A percentile compares a stretch with the other conserved stretches of the same genome.
phyloP scores from a whole-genome alignment of 768 basidiomycete genomes.

The Lentinula lateritia region DNA sequence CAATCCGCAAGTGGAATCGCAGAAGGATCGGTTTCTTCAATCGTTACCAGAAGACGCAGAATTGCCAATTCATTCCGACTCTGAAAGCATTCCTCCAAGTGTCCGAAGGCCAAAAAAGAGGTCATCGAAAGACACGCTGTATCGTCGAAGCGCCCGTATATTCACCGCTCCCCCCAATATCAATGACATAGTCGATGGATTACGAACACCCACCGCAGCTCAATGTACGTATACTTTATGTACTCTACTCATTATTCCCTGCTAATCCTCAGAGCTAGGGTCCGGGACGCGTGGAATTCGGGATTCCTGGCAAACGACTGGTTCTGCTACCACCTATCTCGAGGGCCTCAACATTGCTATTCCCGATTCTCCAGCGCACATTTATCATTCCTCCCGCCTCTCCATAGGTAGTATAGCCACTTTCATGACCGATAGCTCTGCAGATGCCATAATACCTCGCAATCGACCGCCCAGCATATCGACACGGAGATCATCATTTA shows the following conservation, averaged over 20 bases:
- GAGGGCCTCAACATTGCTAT: slow-evolving; percentile 33
- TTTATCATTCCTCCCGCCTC: slow-evolving; percentile 19
- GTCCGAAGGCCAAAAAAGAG: slow-evolving; percentile 7
- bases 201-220: not conserved
- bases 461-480: slow-evolving; percentile 7
- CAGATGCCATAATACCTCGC: slow-evolving; percentile 51
- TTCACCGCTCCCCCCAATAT: slow-evolving; percentile 1
- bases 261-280: not conserved
- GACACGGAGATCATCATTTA: not conserved
- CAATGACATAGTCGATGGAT: not conserved
- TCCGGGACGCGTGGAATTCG: slow-evolving; percentile 23
- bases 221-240: not conserved
- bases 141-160: slow-evolving; percentile 9
- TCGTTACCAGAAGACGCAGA: slow-evolving; percentile 13
- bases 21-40: slow-evolving; percentile 7
- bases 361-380: slow-evolving; percentile 28
- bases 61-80: slow-evolving; percentile 12
- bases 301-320: slow-evolving; percentile 41
- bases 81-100: not conserved
- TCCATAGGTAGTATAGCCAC: slow-evolving; percentile 55
- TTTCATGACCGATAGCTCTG: slow-evolving; percentile 50
- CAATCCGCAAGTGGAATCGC: slow-evolving; percentile 24
- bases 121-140: slow-evolving; percentile 1
- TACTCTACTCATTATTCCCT: not conserved
- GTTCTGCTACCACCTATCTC: slow-evolving; percentile 32